Percentiles rank a stretch among this genome's conserved stretches.
Conservation (phyloP, 2,329 filamentous ascomycete species). For the Aspergillus tubingensis region DNA sequence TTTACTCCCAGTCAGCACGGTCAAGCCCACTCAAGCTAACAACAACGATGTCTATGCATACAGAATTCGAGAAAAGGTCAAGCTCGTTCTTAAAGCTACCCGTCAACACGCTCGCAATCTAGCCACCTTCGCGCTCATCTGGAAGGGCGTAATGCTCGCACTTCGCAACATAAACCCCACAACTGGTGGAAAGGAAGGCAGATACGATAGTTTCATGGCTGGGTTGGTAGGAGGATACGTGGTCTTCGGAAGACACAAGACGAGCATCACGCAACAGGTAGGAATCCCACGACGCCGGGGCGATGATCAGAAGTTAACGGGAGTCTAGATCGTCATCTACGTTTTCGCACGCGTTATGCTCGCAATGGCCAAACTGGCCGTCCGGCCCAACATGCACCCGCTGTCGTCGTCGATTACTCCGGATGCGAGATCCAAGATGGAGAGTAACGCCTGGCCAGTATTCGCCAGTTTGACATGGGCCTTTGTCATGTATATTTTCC, state of each 20-base stretch:
- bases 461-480: conserved; percentile 93
- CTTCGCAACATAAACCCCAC: conserved; percentile 61
- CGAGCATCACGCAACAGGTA: conserved; percentile 76
- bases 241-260: conserved; percentile 81
- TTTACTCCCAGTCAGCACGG: too few relatives aligned
- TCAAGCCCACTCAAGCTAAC: conserved; percentile 4
- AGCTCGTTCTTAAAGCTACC: conserved; percentile 80
- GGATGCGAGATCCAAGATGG: conserved; percentile 54
- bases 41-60: not conserved
- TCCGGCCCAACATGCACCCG: conserved; percentile 59
- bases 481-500: conserved; percentile 91
- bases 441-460: conserved; percentile 80
- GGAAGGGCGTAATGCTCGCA: conserved; percentile 78
- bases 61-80: conserved; percentile 72
- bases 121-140: conserved; percentile 85
- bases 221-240: conserved; percentile 88
- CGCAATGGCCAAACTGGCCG: conserved; percentile 77
- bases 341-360: conserved; percentile 90
- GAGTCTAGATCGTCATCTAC: conserved; percentile 83
- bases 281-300: not conserved
- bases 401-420: conserved; percentile 46
- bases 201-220: conserved; percentile 81
- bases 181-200: conserved; percentile 60
- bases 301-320: not conserved
- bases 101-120: conserved; percentile 89